Percentiles rank a stretch among this genome's conserved stretches.
Evolutionary conservation across 768 basidiomycete genomes (phyloP).

Genomic region (Trametes punicea): DNA sequence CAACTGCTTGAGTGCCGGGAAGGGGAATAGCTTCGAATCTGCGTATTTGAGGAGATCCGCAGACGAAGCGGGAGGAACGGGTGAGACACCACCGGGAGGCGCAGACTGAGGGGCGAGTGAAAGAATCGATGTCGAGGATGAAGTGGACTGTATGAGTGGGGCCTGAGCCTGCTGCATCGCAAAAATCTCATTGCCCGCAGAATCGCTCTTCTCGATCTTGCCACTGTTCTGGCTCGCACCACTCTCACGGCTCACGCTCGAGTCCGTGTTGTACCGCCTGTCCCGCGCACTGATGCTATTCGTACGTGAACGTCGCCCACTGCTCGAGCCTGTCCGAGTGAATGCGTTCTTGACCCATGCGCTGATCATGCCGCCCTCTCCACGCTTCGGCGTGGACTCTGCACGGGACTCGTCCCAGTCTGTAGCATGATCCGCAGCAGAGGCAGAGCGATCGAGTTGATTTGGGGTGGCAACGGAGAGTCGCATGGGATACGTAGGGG

Average conservation of each 20-base stretch:
- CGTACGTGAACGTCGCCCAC: constrained; percentile 73
- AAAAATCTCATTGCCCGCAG: constrained; percentile 20
- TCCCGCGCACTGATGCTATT: constrained; percentile 72
- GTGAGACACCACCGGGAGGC: constrained; percentile 58
- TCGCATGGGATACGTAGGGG: constrained; percentile 51
- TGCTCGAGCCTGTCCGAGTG: constrained; percentile 58
- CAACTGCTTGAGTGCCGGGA: constrained; percentile 80
- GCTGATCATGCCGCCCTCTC: constrained; percentile 48
- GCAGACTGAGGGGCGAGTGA: constrained; percentile 53
- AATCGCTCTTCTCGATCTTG: constrained; percentile 51
- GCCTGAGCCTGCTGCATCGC: constrained; percentile 39
- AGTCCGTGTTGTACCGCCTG: constrained; percentile 66
- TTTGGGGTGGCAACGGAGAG: constrained; percentile 61
- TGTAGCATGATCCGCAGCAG: constrained; percentile 24
- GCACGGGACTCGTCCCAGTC: constrained; percentile 32
- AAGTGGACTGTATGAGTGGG: constrained; percentile 54
- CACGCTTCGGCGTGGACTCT: constrained; percentile 49
- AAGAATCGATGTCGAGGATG: constrained; percentile 60
- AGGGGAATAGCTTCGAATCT: constrained; percentile 80
- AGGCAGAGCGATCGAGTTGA: constrained; percentile 58
- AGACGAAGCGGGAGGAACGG: constrained; percentile 72
- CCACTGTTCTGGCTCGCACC: constrained; percentile 65
- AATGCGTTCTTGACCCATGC: constrained; percentile 70
- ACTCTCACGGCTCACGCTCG: constrained; percentile 72
- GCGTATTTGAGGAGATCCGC: constrained; percentile 73